phyloP scores from a whole-genome alignment of 2,329 filamentous ascomycete species.

The Aureobasidium pullulans region DNA sequence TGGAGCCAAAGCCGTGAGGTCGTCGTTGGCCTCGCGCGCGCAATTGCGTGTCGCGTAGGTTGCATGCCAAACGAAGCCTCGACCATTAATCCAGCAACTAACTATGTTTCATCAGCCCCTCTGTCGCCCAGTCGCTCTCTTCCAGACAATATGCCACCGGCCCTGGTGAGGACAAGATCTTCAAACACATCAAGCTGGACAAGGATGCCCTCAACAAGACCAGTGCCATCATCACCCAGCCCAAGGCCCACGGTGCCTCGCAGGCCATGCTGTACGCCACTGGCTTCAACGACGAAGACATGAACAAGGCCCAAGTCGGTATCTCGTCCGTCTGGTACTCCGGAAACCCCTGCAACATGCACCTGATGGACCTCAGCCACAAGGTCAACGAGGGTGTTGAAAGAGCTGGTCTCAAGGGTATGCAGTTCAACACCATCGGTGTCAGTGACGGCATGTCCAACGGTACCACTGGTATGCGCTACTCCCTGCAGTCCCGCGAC shows the following conservation, averaged over 20 bases:
- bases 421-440: conserved; percentile 98
- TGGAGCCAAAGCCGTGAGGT: conserved; percentile 11
- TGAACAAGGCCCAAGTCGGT: conserved; percentile 94
- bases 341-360: conserved; percentile 99
- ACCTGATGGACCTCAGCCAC: conserved; percentile 81
- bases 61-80: background rate
- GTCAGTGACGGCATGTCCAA: conserved; percentile 97
- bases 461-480: conserved; percentile 96
- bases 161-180: conserved; percentile 14
- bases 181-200: conserved; percentile 13
- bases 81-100: background rate
- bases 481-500: conserved; percentile 73
- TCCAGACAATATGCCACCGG: conserved; percentile 12
- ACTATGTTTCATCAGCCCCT: background rate
- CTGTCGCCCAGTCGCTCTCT: background rate
- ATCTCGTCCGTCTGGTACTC: conserved; percentile 98
- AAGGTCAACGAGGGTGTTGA: conserved; percentile 65
- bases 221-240: conserved; percentile 82
- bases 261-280: conserved; percentile 99
- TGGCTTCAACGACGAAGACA: conserved; percentile 74
- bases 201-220: conserved; percentile 63
- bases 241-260: conserved; percentile 95
- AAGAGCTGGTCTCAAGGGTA: conserved; percentile 71
- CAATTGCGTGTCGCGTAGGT: conserved; percentile 13
- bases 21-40: conserved; percentile 1